Conservation (phyloP, 495 filamentous ascomycete species). For the Penicillium daleae region DNA sequence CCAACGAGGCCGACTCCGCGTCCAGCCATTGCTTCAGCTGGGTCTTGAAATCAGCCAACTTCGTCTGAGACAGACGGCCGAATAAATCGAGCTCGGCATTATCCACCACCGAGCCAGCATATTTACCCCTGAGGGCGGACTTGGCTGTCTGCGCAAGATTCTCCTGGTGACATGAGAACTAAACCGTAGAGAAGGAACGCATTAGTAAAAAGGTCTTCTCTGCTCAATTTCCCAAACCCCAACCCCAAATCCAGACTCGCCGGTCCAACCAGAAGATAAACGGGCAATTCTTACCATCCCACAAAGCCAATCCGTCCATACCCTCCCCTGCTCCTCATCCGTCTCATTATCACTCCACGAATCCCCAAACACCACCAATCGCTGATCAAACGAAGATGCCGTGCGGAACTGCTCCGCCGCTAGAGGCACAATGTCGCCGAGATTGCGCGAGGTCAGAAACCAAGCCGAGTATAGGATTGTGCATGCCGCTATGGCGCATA, state of each 20-base stretch:
- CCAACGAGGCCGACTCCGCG: slow-evolving; percentile 31
- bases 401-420: slow-evolving; percentile 26
- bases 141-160: slow-evolving; percentile 47
- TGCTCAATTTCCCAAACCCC: background rate
- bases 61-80: slow-evolving; percentile 33
- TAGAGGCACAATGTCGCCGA: slow-evolving; percentile 31
- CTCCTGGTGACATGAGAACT: slow-evolving; percentile 52
- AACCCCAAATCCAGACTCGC: too few species aligned
- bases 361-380: slow-evolving; percentile 54
- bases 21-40: slow-evolving; percentile 48
- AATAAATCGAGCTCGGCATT: slow-evolving; percentile 36
- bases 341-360: slow-evolving; percentile 54
- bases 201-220: too few species aligned
- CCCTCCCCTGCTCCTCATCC: slow-evolving; percentile 37
- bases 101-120: slow-evolving; percentile 48
- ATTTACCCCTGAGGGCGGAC: slow-evolving; percentile 30
- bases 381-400: slow-evolving; percentile 32
- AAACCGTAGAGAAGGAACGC: background rate
- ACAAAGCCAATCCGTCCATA: slow-evolving; percentile 54
- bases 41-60: slow-evolving; percentile 45
- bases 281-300: slow-evolving; percentile 38
- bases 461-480: slow-evolving; percentile 42
- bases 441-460: slow-evolving; percentile 35
- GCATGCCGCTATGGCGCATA: slow-evolving; percentile 38
- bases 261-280: too few species aligned